A percentile compares a stretch with the other conserved stretches of the same genome.
Evolutionary conservation across 768 basidiomycete genomes (phyloP).

Genomic region (Leccinum broughii): DNA sequence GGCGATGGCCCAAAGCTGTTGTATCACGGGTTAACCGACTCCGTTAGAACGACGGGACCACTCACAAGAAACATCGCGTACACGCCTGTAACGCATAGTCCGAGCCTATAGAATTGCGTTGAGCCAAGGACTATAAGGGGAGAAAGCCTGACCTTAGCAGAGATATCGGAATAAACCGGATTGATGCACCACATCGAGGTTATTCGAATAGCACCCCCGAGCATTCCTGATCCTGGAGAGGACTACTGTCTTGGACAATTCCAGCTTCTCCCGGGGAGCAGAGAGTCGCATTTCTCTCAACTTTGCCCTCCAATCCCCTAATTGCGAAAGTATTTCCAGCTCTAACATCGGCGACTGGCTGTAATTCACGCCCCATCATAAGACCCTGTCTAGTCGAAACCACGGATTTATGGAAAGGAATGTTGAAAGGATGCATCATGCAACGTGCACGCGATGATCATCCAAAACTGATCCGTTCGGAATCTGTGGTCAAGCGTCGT

Average conservation of each 20-base stretch:
- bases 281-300: slow-evolving; percentile 88
- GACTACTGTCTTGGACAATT: slow-evolving; percentile 35
- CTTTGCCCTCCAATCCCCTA: slow-evolving; percentile 83
- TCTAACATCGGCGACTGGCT: slow-evolving; percentile 74
- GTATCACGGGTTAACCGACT: slow-evolving; percentile 6
- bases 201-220: slow-evolving; percentile 67
- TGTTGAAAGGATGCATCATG: not conserved
- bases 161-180: slow-evolving; percentile 19
- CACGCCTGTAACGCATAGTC: slow-evolving; percentile 80
- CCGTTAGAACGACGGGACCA: slow-evolving; percentile 6
- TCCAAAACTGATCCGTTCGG: not conserved
- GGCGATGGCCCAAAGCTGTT: slow-evolving; percentile 84
- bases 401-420: not conserved
- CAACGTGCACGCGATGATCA: not conserved
- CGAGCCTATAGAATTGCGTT: slow-evolving; percentile 46
- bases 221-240: slow-evolving; percentile 44
- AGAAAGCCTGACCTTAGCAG: slow-evolving; percentile 24
- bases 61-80: slow-evolving; percentile 90
- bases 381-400: not conserved
- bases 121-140: not conserved
- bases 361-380: slow-evolving; percentile 98
- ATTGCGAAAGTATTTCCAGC: slow-evolving; percentile 97
- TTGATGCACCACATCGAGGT: no score
- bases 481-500: not conserved
- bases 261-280: slow-evolving; percentile 62